phyloP scores from a whole-genome alignment of 179 eudicot species.

The Silene vulgaris region DNA sequence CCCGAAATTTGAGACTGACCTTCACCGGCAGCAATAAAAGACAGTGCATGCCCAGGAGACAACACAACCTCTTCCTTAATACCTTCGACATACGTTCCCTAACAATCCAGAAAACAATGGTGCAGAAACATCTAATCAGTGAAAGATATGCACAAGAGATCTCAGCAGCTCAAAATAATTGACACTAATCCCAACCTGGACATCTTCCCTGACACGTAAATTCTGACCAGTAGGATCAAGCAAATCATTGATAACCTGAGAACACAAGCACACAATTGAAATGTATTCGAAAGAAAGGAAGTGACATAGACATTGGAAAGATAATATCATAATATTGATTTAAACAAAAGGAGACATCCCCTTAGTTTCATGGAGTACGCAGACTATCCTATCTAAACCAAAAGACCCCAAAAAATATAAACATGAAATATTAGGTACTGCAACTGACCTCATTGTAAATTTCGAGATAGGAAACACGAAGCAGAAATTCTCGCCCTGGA shows the following conservation, averaged over 20 bases:
- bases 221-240: conserved; percentile 86
- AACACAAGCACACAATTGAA: conserved; percentile 11
- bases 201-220: conserved; percentile 68
- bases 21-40: conserved; percentile 84
- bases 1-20: conserved; percentile 34
- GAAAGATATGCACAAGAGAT: neutral
- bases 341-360: conserved; percentile 1
- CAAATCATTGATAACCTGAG: conserved; percentile 82
- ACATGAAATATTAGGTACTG: neutral
- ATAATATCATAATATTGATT: neutral
- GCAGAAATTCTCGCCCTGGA: conserved; percentile 77
- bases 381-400: neutral
- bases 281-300: conserved; percentile 2
- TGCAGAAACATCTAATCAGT: neutral
- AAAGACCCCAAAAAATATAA: neutral
- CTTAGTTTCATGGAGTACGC: neutral
- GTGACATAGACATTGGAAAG: neutral
- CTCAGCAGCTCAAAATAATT: neutral
- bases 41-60: conserved; percentile 86
- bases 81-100: conserved; percentile 89
- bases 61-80: conserved; percentile 86
- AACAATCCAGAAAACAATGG: conserved; percentile 17
- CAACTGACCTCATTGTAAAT: conserved; percentile 80
- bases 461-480: conserved; percentile 85
- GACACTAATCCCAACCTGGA: conserved; percentile 38